Conservation (phyloP, 2,329 filamentous ascomycete species). For the Epichloe aotearoae region DNA sequence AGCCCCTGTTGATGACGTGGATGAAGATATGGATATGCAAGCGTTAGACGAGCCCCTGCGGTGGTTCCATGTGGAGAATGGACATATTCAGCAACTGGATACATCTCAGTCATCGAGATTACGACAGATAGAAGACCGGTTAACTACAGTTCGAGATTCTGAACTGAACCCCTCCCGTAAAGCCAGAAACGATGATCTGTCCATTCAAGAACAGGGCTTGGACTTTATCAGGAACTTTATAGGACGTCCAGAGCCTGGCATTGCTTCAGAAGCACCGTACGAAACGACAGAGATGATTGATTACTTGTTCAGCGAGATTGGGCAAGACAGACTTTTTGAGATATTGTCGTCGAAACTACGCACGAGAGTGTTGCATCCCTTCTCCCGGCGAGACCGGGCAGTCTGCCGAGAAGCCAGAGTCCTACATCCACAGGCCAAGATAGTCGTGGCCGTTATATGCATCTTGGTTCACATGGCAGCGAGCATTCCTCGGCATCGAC, state of each 20-base stretch:
- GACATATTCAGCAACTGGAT: conserved; percentile 19
- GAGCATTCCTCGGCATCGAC: conserved; percentile 62
- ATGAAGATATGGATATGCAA: conserved; percentile 47
- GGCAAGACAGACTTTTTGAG: conserved; percentile 65
- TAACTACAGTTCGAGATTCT: conserved; percentile 43
- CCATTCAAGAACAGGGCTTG: conserved; percentile 81
- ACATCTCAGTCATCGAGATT: conserved; percentile 27
- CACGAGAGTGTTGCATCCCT: conserved; percentile 42
- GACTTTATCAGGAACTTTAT: conserved; percentile 86
- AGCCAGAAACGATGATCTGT: conserved; percentile 63
- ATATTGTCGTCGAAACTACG: conserved; percentile 69
- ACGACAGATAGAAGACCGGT: conserved; percentile 35
- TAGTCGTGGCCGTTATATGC: conserved; percentile 65
- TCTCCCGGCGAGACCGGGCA: conserved; percentile 27
- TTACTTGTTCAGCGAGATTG: conserved; percentile 62
- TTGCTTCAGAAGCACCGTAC: conserved; percentile 33
- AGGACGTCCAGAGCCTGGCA: conserved; percentile 39
- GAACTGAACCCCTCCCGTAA: conserved; percentile 56
- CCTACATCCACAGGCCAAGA: conserved; percentile 48
- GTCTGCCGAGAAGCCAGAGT: conserved; percentile 31
- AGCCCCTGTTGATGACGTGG: conserved; percentile 27
- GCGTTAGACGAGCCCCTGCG: conserved; percentile 29
- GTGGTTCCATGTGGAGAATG: conserved; percentile 22
- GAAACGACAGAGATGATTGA: conserved; percentile 67
- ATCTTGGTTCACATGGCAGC: conserved; percentile 84